phyloP scores from a whole-genome alignment of 2,329 filamentous ascomycete species.

The Hymenoscyphus fraxineus region DNA sequence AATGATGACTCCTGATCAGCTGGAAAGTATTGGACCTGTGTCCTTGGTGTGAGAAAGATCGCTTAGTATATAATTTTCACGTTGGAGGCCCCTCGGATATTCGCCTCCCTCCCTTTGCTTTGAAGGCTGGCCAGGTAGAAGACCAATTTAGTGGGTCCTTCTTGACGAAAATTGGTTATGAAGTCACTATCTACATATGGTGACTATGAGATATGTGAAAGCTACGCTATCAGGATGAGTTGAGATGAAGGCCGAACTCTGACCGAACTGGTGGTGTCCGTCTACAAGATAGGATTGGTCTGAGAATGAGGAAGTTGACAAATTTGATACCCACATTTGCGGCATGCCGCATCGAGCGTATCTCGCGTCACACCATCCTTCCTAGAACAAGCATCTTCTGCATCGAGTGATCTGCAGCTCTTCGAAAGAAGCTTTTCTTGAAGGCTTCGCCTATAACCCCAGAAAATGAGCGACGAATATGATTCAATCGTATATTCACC shows the following conservation, averaged over 20 bases:
- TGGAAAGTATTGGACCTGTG: conserved; percentile 11
- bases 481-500: not conserved
- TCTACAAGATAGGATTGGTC: not conserved
- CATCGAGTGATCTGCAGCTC: not conserved
- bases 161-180: no score
- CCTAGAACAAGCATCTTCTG: not conserved
- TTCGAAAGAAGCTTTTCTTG: not conserved
- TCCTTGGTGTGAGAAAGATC: conserved; percentile 6
- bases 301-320: not conserved
- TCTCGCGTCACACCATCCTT: not conserved
- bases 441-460: not conserved
- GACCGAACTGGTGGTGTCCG: not conserved
- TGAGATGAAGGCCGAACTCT: not conserved
- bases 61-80: not conserved
- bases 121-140: no score
- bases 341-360: not conserved
- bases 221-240: not conserved
- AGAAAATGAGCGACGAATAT: not conserved
- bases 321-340: not conserved
- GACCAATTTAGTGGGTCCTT: no score
- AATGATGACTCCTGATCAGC: conserved; percentile 7
- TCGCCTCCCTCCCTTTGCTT: no score
- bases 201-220: not conserved
- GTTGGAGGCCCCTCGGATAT: not conserved
- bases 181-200: no score